These are phyloP conservation scores for Rhynchospora pubera DNA, from an alignment of 176 grass and related monocot genomes.

Conservation along the genomic window DNA sequence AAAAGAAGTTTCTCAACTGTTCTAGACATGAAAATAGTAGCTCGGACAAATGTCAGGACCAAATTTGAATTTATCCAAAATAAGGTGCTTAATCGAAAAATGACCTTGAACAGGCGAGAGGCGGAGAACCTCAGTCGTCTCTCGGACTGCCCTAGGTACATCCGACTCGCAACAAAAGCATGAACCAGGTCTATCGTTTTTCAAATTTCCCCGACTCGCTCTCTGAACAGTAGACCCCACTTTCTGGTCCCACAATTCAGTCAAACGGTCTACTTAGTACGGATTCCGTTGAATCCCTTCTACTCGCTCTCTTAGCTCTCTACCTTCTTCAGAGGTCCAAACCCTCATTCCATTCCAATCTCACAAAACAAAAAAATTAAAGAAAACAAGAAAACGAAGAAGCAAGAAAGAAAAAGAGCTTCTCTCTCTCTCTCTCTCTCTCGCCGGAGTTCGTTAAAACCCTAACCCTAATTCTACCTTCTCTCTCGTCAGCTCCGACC, in stretches of 20 bases:
- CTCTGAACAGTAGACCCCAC: not conserved
- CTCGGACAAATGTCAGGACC: not conserved
- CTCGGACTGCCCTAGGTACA: not conserved
- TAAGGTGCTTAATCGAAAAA: not conserved
- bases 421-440: not conserved
- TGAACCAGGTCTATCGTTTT: not conserved
- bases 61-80: not conserved
- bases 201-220: not conserved
- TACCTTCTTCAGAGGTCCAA: constrained; percentile 39
- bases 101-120: not conserved
- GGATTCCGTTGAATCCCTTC: not conserved
- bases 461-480: constrained; percentile 42
- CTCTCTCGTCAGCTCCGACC: not conserved
- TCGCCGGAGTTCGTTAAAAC: constrained; percentile 42
- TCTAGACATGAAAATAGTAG: not conserved
- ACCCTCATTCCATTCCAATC: constrained; percentile 1
- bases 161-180: not conserved
- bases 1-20: not conserved
- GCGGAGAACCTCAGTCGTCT: constrained; percentile 37
- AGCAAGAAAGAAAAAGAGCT: constrained; percentile 4
- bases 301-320: not conserved
- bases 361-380: not conserved
- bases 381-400: not conserved
- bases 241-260: not conserved
- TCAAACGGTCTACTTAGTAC: not conserved